Percentiles rank a stretch among this genome's conserved stretches.
These are phyloP conservation scores for Gentiana dahurica DNA, from an alignment of 257 asterid genomes.

Conservation along the genomic window DNA sequence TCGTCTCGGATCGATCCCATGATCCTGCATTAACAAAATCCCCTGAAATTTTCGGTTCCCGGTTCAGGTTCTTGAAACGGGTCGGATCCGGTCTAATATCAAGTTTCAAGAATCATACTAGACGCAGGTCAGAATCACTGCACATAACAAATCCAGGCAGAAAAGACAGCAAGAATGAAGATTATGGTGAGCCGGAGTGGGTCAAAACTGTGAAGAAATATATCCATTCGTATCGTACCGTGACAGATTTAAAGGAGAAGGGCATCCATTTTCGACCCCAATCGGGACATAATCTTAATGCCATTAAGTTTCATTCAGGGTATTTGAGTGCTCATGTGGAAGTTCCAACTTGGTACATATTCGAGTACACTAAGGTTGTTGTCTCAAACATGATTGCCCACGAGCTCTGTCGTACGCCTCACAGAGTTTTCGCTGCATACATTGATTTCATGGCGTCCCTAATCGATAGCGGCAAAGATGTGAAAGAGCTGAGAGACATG, in stretches of 20 bases:
- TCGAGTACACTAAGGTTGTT: slow-evolving; percentile 8
- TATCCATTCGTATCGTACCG: slow-evolving; percentile 8
- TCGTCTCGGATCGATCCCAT: neutral
- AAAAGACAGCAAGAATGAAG: too few species aligned
- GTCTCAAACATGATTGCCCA: slow-evolving; percentile 24
- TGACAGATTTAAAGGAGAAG: slow-evolving; percentile 23
- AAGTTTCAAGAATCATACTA: too few species aligned
- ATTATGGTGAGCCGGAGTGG: neutral
- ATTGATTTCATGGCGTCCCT: slow-evolving; percentile 27
- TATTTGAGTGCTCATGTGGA: slow-evolving; percentile 13
- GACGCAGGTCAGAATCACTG: neutral
- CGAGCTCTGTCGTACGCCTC: slow-evolving; percentile 12
- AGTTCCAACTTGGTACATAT: slow-evolving; percentile 13
- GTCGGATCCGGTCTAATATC: neutral
- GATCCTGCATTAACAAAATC: neutral
- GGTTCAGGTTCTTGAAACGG: neutral
- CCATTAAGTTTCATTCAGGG: slow-evolving; percentile 9
- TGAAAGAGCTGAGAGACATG: slow-evolving; percentile 20
- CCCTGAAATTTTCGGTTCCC: neutral
- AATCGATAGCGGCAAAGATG: slow-evolving; percentile 16
- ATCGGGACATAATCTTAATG: slow-evolving; percentile 5
- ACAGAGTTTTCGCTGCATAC: slow-evolving; percentile 5
- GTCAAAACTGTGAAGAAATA: neutral
- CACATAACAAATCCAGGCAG: too few species aligned
- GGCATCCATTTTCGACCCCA: slow-evolving; percentile 23